A percentile compares a stretch with the other conserved stretches of the same genome.
phyloP scores from a whole-genome alignment of 257 asterid genomes.

The Henckelia pumila region DNA sequence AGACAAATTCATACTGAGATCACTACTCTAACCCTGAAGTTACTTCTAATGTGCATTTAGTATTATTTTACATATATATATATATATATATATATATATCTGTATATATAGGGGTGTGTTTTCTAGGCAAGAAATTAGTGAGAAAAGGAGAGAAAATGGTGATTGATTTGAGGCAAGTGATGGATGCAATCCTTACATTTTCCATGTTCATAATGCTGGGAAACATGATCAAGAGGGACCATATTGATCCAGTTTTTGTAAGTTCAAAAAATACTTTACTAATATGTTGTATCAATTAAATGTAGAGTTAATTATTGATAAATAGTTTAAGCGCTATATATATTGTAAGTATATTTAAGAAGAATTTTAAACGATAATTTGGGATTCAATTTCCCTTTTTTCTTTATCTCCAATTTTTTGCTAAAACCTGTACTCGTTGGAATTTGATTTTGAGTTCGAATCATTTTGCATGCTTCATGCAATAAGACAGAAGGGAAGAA shows the following conservation, averaged over 20 bases:
- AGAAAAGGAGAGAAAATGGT: conserved; percentile 15
- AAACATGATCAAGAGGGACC: conserved; percentile 54
- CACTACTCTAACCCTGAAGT: not conserved
- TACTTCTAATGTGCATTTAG: not conserved
- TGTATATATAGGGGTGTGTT: not conserved
- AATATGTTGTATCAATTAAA: no score
- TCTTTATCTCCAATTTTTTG: no score
- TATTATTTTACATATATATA: no score
- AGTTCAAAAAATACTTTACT: not conserved
- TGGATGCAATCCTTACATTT: conserved; percentile 57
- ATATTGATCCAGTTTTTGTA: conserved; percentile 54
- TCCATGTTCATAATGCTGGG: conserved; percentile 63
- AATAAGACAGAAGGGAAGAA: no score
- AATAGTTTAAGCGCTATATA: no score
- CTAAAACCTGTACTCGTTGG: not conserved
- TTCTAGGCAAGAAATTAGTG: not conserved
- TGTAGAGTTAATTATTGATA: not conserved
- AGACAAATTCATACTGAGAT: not conserved
- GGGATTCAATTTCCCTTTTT: not conserved
- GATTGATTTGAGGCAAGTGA: conserved; percentile 53
- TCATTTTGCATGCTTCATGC: not conserved
- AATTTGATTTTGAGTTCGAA: not conserved
- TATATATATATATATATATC: no score
- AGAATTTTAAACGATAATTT: not conserved
- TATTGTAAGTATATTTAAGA: not conserved